Evolutionary conservation across 2,329 filamentous ascomycete species (phyloP).

Genomic region (Trichoderma lentiforme): DNA sequence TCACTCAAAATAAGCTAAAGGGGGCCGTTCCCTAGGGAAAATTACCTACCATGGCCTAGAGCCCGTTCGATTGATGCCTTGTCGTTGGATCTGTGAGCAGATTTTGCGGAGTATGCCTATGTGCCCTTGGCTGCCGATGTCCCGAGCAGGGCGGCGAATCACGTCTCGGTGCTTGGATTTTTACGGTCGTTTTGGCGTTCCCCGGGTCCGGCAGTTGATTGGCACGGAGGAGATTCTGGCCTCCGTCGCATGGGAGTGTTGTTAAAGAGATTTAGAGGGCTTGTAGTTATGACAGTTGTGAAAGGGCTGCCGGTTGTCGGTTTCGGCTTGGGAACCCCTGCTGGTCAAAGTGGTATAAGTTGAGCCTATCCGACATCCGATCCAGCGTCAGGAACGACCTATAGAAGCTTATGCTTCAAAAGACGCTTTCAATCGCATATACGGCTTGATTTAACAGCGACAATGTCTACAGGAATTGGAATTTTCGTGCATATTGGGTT

Average conservation of each 20-base stretch:
- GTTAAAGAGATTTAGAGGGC: background rate
- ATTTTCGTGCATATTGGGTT: background rate
- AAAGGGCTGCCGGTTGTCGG: background rate
- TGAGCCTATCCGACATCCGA: background rate
- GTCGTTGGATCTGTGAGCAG: background rate
- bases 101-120: background rate
- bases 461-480: background rate
- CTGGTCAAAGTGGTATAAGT: background rate
- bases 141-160: background rate
- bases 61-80: background rate
- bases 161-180: background rate
- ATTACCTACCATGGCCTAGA: background rate
- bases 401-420: background rate
- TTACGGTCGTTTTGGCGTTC: background rate
- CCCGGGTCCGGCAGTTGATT: background rate
- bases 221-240: background rate
- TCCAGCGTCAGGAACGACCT: background rate
- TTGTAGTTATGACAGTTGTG: background rate
- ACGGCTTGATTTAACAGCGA: background rate
- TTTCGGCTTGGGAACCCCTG: background rate
- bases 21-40: background rate
- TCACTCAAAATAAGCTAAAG: background rate
- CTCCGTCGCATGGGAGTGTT: background rate
- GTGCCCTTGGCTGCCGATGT: background rate
- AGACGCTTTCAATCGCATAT: background rate